Percentiles rank a stretch among this genome's conserved stretches.
Evolutionary conservation across 805 yeast species (phyloP).

Genomic region (Maudiozyma saulgeensis): DNA sequence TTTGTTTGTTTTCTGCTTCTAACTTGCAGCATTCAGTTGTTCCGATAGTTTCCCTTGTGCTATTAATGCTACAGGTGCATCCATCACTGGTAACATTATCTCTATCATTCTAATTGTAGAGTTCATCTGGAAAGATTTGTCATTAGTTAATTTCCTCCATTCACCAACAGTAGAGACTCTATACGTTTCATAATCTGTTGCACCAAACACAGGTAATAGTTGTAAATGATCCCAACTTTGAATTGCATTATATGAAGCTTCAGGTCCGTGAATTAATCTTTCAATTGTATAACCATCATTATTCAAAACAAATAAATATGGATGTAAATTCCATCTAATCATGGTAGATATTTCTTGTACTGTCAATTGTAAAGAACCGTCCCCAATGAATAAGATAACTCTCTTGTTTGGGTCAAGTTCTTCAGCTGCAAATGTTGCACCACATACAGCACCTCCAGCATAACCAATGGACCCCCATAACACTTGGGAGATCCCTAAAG

Average conservation of each 20-base stretch:
- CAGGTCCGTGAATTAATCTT: slow-evolving; percentile 52
- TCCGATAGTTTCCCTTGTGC: slow-evolving; percentile 57
- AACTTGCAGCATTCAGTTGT: slow-evolving; percentile 32
- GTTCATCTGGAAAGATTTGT: slow-evolving; percentile 39
- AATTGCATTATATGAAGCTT: slow-evolving; percentile 47
- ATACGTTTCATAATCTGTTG: slow-evolving; percentile 11
- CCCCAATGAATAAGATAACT: slow-evolving; percentile 53
- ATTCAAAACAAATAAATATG: slow-evolving; percentile 52
- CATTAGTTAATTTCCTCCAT: slow-evolving; percentile 39
- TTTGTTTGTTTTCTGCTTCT: slow-evolving; percentile 1
- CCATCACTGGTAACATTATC: slow-evolving; percentile 56
- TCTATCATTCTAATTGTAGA: slow-evolving; percentile 56
- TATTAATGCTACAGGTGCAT: slow-evolving; percentile 56
- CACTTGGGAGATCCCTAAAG: slow-evolving; percentile 54
- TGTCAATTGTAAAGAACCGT: slow-evolving; percentile 57
- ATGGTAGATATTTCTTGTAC: slow-evolving; percentile 57
- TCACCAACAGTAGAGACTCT: slow-evolving; percentile 48
- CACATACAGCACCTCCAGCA: slow-evolving; percentile 49
- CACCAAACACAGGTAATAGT: slow-evolving; percentile 1
- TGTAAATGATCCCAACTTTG: slow-evolving; percentile 50
- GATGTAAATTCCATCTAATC: slow-evolving; percentile 47
- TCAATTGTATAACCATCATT: slow-evolving; percentile 61
- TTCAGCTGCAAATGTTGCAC: slow-evolving; percentile 53
- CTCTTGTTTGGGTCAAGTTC: slow-evolving; percentile 45
- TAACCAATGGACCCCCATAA: slow-evolving; percentile 61